phyloP scores from a whole-genome alignment of 2,329 filamentous ascomycete species.

The Onygenales sp. region DNA sequence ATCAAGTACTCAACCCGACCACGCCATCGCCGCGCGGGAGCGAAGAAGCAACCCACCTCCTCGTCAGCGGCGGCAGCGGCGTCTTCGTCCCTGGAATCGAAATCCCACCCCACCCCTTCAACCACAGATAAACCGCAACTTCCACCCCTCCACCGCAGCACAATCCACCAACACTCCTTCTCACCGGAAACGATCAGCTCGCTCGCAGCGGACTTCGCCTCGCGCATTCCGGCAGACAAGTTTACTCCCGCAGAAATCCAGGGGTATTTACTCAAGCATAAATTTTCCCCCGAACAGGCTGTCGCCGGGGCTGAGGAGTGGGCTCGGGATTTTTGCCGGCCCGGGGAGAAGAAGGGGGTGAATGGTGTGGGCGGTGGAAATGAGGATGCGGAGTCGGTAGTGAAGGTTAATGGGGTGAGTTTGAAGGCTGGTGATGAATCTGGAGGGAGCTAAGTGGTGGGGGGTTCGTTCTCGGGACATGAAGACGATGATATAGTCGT shows the following conservation, averaged over 20 bases:
- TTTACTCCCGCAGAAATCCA: conserved; percentile 34
- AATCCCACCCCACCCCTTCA: not conserved
- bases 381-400: not conserved
- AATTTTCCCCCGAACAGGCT: not conserved
- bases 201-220: conserved; percentile 23
- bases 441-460: no score
- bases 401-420: not conserved
- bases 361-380: not conserved
- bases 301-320: conserved; percentile 3
- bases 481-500: no score
- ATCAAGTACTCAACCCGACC: conserved; percentile 4
- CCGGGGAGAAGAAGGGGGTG: no score
- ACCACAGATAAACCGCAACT: not conserved
- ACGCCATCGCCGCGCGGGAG: not conserved
- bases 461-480: no score
- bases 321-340: not conserved
- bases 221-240: conserved; percentile 21
- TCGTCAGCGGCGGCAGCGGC: not conserved
- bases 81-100: not conserved
- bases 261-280: conserved; percentile 24
- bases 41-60: not conserved
- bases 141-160: not conserved
- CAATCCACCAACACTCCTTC: not conserved
- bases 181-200: conserved; percentile 11
- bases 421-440: not conserved